Base-by-base conservation (phyloP, 2,329 filamentous ascomycete species). In the Colletotrichum truncatum region DNA sequence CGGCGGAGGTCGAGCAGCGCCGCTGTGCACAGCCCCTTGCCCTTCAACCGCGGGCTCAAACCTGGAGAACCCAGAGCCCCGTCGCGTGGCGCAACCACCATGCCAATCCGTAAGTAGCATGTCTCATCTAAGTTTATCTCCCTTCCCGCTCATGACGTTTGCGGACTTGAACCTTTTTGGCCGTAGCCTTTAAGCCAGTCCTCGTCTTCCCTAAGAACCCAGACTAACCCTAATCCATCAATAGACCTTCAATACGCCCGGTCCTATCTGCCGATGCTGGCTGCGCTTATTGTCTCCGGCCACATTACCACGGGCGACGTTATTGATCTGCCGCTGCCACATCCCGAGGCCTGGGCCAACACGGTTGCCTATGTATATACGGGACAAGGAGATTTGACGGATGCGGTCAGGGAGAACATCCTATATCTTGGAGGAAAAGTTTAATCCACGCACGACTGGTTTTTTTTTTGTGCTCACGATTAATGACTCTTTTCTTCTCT, bases 351-450 rank as follows among this genome's bases (percentile, higher is more conserved):
- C 7, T 90, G 87, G 87, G 70, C 73, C 3, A 81, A 85, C 57
- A 88, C 87, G 0, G 76, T 87, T n/a, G 75, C 78, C 4, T 85
- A 86, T 69, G 78, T 87, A 25, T 89, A 89, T 71, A 86, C 83
- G 0, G 84, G 84, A 34, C 76, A 81, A 56, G 80, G 80, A 11
- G 76, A 80, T 46, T 62, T 83, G 51, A 85, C 81, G 1, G 76
- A 79, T 10, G 78, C 79, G 2, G 80, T 87, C 45, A 80, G 72
- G 58, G 77, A 84, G 64, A 89, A 89, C 67, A 85, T 89, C 46
- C 54, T 80, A 56, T 84, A 88, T 69, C 74, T 89, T 4, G 87
- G 84, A 4, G 87, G 87, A 2, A 82, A 77, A 49, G 72, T 81
- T 25, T 84, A 70, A 73, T n/a, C n/a, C 30, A 41, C 49, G 30